Conservation (phyloP, 2,329 filamentous ascomycete genomes). For the Ilyonectria sp. region DNA sequence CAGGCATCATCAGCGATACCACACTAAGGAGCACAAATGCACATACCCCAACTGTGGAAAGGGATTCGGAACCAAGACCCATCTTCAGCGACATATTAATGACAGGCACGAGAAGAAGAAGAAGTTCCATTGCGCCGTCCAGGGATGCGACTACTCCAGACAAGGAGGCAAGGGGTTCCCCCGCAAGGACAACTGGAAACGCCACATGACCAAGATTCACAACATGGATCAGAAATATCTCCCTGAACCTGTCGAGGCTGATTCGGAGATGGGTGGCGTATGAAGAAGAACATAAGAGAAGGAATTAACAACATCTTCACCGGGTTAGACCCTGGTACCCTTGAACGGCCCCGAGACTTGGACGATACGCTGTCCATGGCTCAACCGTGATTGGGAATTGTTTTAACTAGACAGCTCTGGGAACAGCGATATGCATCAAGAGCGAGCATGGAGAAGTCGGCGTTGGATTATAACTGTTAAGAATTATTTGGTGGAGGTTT, state of each 20-base stretch:
- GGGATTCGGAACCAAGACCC: slow-evolving; percentile 74
- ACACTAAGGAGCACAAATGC: slow-evolving; percentile 72
- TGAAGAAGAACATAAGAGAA: slow-evolving; percentile 17
- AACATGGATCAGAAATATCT: slow-evolving; percentile 57
- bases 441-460: slow-evolving; percentile 27
- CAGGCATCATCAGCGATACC: slow-evolving; percentile 73
- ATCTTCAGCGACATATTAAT: slow-evolving; percentile 74
- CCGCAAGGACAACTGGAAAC: slow-evolving; percentile 74
- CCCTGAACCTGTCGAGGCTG: slow-evolving; percentile 60
- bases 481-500: slow-evolving; percentile 9
- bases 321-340: neutral
- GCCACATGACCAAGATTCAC: slow-evolving; percentile 75
- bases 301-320: neutral
- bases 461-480: slow-evolving; percentile 21
- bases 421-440: slow-evolving; percentile 18
- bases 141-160: slow-evolving; percentile 70
- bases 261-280: slow-evolving; percentile 51
- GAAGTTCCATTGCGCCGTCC: slow-evolving; percentile 71
- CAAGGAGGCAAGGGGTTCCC: slow-evolving; percentile 72
- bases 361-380: neutral
- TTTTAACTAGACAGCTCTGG: slow-evolving; percentile 27
- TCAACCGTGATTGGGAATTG: slow-evolving; percentile 1
- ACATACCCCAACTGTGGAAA: slow-evolving; percentile 67
- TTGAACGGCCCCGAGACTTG: neutral
- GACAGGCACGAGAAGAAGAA: slow-evolving; percentile 73